Base-by-base conservation (phyloP, 768 basidiomycete genomes). In the Chiua virens region DNA sequence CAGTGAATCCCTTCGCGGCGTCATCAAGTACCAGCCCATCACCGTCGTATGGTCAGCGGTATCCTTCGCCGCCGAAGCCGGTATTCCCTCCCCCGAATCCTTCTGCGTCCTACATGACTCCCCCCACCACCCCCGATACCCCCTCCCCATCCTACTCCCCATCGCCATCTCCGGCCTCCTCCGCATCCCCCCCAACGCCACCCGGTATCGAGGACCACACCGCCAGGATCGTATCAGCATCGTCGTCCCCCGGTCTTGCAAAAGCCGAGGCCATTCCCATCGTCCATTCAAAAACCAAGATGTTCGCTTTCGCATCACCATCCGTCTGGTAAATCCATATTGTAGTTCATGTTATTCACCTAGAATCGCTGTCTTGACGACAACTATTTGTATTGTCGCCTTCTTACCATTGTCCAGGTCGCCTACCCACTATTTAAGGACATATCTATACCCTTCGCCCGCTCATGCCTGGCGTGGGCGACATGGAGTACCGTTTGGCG, bases 241-340 rank as follows among this genome's bases (percentile, higher is more conserved):
- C 58, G 38, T 70, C 32, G 65, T 81, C 37, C 61, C 79, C 25
- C 0, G 65, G 60, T 1, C 53, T 60, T n/a, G 30, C 38, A 8
- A 65, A 55, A n/a, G 54, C 48, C 1, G 67, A 64, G 21, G 42
- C 67, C 0, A 55, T 63, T 1, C 58, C 58, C 0, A 49, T 71
- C 23, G 57, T 65, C 18, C 73, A 80, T 47, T 51, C 63, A 4
- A 86, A 85, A 65, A 62, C 65, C 7, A 81, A 83, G 64, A 84
- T 84, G 76, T 87, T 84, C 39, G 83, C 85, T 0, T 78, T 80
- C 53, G 85, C 85, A 11, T 70, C 78, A 2, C 81, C 83, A 0
- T 73, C 83, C 2, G 73, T 75, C 18, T 87, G 85, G 85, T 87
- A 76, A 74, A 62, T 1, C 42, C 35, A 22, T 61, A 56, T 57